phyloP scores from a whole-genome alignment of 140 eudicot genomes.

The Oenanthe javanica region DNA sequence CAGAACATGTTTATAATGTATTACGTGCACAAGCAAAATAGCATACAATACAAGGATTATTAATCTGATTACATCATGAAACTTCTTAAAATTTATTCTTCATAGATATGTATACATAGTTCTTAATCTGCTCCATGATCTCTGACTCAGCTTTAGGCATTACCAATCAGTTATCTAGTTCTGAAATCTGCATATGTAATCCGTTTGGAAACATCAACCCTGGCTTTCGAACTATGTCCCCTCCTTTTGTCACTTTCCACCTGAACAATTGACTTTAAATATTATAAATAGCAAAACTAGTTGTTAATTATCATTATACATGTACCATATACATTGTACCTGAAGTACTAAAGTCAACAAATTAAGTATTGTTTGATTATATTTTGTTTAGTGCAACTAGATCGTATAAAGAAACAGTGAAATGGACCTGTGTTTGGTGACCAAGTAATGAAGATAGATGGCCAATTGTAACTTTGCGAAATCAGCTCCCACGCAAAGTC shows the following conservation, averaged over 20 bases:
- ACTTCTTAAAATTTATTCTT: neutral
- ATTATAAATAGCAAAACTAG: no score
- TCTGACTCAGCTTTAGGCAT: neutral
- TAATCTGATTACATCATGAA: neutral
- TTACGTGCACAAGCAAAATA: neutral
- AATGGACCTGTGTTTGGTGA: constrained; percentile 7
- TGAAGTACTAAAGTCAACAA: neutral
- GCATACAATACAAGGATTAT: neutral
- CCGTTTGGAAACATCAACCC: constrained; percentile 9
- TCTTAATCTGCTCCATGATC: neutral
- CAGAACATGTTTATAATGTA: neutral
- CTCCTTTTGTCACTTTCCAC: constrained; percentile 8
- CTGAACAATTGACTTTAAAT: neutral
- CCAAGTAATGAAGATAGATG: constrained; percentile 1
- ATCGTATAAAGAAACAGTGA: neutral
- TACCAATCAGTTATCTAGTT: neutral
- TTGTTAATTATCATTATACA: no score
- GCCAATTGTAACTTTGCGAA: constrained; percentile 15
- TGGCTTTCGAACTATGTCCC: constrained; percentile 9
- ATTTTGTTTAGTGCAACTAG: neutral
- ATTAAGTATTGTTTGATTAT: no score
- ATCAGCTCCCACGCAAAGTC: constrained; percentile 19
- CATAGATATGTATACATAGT: neutral
- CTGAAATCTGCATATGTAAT: constrained; percentile 6
- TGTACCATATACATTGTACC: no score